Conservation (phyloP, 169 alveolate species). For the Babesia divergens region DNA sequence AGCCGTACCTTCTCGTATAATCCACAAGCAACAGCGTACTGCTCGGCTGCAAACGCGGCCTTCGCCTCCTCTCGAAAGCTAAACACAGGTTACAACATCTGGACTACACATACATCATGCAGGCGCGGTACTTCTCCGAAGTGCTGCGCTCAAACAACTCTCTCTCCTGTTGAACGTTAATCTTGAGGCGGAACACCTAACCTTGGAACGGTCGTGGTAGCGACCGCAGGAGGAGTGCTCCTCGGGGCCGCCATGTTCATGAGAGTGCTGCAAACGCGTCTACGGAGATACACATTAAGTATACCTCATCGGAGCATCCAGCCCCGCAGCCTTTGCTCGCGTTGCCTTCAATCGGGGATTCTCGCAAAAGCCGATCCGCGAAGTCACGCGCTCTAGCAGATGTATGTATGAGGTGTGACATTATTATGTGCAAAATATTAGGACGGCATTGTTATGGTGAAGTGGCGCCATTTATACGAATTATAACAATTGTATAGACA, state of each 20-base stretch:
- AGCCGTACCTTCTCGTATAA: constrained; percentile 51
- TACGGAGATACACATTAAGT: not conserved
- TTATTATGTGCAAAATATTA: not conserved
- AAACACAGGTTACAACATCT: no score
- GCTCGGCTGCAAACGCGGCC: constrained; percentile 12
- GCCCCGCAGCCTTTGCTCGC: not conserved
- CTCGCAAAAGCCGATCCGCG: constrained; percentile 20
- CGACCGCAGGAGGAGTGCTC: not conserved
- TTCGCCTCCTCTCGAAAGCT: constrained; percentile 60
- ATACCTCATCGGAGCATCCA: not conserved
- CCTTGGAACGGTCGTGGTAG: constrained; percentile 18
- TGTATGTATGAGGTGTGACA: not conserved
- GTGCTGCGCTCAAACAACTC: constrained; percentile 20
- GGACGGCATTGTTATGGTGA: no score
- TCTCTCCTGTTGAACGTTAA: constrained; percentile 6
- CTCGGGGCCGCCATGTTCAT: not conserved
- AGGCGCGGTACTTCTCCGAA: constrained; percentile 17
- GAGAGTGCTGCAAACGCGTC: not conserved
- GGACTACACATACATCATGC: constrained; percentile 1
- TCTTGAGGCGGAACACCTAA: not conserved
- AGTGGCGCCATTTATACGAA: no score
- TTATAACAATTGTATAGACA: no score
- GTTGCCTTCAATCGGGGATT: not conserved
- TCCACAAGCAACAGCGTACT: constrained; percentile 31
- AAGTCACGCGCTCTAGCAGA: not conserved